A percentile compares a stretch with the other conserved stretches of the same genome.
Conservation (phyloP, 1,284 basidiomycete genomes). For the Fomitopsis schrenkii region DNA sequence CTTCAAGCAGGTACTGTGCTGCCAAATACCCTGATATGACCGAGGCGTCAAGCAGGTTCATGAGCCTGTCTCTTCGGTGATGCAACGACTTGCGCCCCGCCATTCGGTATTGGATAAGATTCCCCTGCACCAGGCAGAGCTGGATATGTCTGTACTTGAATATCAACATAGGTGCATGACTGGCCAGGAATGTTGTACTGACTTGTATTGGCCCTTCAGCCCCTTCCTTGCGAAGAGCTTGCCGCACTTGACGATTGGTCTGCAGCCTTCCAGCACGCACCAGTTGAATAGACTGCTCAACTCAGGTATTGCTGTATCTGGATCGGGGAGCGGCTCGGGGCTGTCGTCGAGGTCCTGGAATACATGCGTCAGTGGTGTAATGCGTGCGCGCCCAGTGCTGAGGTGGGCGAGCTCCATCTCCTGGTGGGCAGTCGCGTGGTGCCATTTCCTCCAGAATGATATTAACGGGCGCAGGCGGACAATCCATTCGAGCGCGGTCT, state of each 20-base stretch:
- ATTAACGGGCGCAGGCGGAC: constrained; percentile 63
- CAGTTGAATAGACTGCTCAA: constrained; percentile 71
- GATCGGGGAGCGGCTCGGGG: constrained; percentile 47
- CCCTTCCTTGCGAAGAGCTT: constrained; percentile 67
- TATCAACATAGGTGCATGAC: neutral
- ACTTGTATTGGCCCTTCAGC: constrained; percentile 69
- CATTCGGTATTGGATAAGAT: constrained; percentile 62
- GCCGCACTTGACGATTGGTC: constrained; percentile 67
- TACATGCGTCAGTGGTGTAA: constrained; percentile 48
- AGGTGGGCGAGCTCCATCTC: constrained; percentile 75
- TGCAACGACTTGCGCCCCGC: constrained; percentile 47
- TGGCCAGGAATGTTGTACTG: constrained; percentile 22
- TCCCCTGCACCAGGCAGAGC: constrained; percentile 61
- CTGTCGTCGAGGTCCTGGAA: constrained; percentile 37
- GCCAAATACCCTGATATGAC: constrained; percentile 76
- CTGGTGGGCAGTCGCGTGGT: constrained; percentile 64
- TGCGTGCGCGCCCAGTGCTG: constrained; percentile 42
- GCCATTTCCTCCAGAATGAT: constrained; percentile 73
- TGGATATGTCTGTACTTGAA: constrained; percentile 53
- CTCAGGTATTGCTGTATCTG: constrained; percentile 49
- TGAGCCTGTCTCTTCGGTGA: constrained; percentile 41
- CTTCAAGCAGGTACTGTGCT: constrained; percentile 55
- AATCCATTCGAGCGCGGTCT: constrained; percentile 76
- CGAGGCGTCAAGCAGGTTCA: constrained; percentile 72
- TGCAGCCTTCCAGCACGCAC: constrained; percentile 76